These are phyloP conservation scores for Ocimum tenuiflorum DNA, from an alignment of 257 asterid genomes.

Conservation along the genomic window DNA sequence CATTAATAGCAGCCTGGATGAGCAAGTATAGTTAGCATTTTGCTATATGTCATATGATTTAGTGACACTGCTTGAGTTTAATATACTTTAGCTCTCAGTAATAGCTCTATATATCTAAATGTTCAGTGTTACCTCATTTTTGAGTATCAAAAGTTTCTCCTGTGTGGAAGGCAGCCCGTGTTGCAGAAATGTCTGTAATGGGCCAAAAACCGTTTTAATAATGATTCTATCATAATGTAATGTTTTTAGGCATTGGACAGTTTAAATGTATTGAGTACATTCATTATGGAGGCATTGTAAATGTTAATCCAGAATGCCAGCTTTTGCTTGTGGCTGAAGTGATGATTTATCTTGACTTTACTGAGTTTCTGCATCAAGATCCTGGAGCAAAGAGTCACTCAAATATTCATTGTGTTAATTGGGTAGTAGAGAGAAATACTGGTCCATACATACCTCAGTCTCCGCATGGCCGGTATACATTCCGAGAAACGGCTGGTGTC, in stretches of 20 bases:
- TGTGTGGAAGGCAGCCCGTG: constrained; percentile 69
- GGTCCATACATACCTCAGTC: constrained; percentile 58
- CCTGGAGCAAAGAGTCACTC: constrained; percentile 32
- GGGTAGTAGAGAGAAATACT: constrained; percentile 5
- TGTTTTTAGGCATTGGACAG: neutral
- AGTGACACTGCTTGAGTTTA: neutral
- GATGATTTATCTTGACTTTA: constrained; percentile 42
- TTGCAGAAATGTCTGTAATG: constrained; percentile 69
- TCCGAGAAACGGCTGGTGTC: constrained; percentile 51
- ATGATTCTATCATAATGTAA: neutral
- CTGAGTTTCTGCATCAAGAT: constrained; percentile 65
- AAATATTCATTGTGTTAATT: neutral
- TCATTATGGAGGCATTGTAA: constrained; percentile 81
- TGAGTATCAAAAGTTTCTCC: constrained; percentile 52
- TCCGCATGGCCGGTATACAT: constrained; percentile 60
- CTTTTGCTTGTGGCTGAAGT: constrained; percentile 83
- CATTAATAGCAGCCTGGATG: constrained; percentile 59
- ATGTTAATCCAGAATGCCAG: no score
- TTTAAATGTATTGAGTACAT: constrained; percentile 51
- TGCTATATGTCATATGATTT: constrained; percentile 6
- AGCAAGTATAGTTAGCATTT: constrained; percentile 12
- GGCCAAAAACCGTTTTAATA: constrained; percentile 1
- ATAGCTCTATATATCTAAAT: neutral
- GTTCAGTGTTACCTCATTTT: constrained; percentile 53
- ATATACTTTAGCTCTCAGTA: neutral